phyloP scores from a whole-genome alignment of 1,284 basidiomycete genomes.

The Ceratobasidium sp. region DNA sequence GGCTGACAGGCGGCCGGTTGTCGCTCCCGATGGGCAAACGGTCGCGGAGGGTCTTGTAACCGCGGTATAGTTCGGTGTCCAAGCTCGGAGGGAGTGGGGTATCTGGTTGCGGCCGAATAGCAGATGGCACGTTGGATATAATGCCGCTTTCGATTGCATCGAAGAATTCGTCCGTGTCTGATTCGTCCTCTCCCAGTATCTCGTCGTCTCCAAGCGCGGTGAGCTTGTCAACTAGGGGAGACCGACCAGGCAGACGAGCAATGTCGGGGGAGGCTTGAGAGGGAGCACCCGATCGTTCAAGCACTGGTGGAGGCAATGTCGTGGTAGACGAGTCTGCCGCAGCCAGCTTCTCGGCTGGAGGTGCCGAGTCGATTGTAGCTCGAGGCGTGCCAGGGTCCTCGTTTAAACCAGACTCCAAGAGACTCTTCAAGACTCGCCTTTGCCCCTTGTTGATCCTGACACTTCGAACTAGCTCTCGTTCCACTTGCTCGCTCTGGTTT shows the following conservation, averaged over 20 bases:
- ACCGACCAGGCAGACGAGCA: slow-evolving; percentile 16
- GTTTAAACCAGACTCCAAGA: slow-evolving; percentile 14
- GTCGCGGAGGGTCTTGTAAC: slow-evolving; percentile 78
- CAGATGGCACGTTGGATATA: slow-evolving; percentile 78
- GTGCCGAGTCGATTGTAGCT: slow-evolving; percentile 26
- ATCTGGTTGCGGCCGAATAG: slow-evolving; percentile 58
- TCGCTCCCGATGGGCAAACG: slow-evolving; percentile 79
- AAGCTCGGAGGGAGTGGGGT: slow-evolving; percentile 56
- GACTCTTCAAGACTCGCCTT: slow-evolving; percentile 46
- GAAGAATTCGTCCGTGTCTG: slow-evolving; percentile 93
- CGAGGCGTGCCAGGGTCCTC: slow-evolving; percentile 41
- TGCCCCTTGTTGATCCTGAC: slow-evolving; percentile 58
- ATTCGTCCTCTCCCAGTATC: slow-evolving; percentile 55
- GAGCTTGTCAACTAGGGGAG: slow-evolving; percentile 51
- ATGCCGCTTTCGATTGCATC: slow-evolving; percentile 92
- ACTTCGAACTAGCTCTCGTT: slow-evolving; percentile 78
- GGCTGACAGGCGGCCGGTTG: slow-evolving; percentile 88
- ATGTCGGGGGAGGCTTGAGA: slow-evolving; percentile 31
- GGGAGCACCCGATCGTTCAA: slow-evolving; percentile 45
- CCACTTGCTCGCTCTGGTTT: slow-evolving; percentile 87
- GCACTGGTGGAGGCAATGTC: slow-evolving; percentile 43
- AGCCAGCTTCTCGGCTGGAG: background rate
- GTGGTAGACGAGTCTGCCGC: slow-evolving; percentile 50
- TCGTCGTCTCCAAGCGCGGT: slow-evolving; percentile 58
- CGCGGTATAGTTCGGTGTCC: slow-evolving; percentile 70